Conservation (phyloP, 2,329 filamentous ascomycete species). For the Colletotrichum sp. region DNA sequence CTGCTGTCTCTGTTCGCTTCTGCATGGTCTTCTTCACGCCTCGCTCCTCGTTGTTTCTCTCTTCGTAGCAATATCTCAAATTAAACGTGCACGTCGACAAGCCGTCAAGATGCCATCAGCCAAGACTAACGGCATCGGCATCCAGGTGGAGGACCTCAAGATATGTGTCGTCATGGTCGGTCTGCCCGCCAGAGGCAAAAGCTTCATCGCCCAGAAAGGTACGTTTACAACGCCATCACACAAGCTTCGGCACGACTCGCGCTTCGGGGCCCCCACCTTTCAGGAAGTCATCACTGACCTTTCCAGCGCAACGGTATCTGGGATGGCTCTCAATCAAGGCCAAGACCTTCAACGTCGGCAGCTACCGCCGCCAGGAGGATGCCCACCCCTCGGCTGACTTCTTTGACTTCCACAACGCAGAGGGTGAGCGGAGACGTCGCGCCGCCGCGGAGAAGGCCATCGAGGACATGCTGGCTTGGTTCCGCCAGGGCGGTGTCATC, state of each 20-base stretch:
- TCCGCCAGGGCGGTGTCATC: slow-evolving; percentile 78
- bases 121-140: slow-evolving; percentile 69
- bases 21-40: not conserved
- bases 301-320: slow-evolving; percentile 84
- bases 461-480: slow-evolving; percentile 94
- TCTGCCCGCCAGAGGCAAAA: slow-evolving; percentile 93
- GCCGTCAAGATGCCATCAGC: slow-evolving; percentile 43
- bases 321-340: slow-evolving; percentile 95
- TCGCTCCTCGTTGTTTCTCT: not conserved
- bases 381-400: slow-evolving; percentile 93
- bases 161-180: slow-evolving; percentile 99
- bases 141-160: slow-evolving; percentile 92
- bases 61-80: not conserved
- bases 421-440: slow-evolving; percentile 87
- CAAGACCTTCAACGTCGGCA: slow-evolving; percentile 96
- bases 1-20: not conserved
- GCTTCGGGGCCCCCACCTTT: not conserved
- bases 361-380: slow-evolving; percentile 87
- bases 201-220: slow-evolving; percentile 97
- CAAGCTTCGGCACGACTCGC: not conserved
- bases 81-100: not conserved
- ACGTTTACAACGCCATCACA: slow-evolving; percentile 23
- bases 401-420: slow-evolving; percentile 88
- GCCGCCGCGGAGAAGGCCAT: slow-evolving; percentile 92
- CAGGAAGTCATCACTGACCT: not conserved